phyloP scores from a whole-genome alignment of 768 basidiomycete species.

The Suillus paluster region DNA sequence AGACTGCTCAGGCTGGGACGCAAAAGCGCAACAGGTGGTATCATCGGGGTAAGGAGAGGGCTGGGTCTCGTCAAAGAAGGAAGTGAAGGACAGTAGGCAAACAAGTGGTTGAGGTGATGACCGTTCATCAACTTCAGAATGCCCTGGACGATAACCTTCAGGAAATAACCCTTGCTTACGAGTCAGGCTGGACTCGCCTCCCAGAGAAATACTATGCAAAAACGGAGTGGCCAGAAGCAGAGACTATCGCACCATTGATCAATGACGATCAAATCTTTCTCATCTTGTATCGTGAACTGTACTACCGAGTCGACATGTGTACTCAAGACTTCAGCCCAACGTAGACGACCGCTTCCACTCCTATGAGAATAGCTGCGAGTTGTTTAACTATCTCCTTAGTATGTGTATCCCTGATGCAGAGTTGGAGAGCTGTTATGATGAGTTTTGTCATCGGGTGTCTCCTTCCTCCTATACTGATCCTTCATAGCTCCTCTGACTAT shows the following conservation, averaged over 20 bases:
- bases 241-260: conserved; percentile 92
- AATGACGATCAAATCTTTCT: conserved; percentile 96
- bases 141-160: conserved; percentile 89
- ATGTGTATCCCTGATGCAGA: conserved; percentile 74
- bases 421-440: conserved; percentile 80
- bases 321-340: conserved; percentile 93
- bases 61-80: no score
- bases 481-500: no score
- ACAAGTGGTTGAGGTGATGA: no score
- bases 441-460: conserved; percentile 78
- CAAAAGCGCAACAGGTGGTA: no score
- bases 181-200: conserved; percentile 96
- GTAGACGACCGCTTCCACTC: conserved; percentile 98
- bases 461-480: no score
- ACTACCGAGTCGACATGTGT: conserved; percentile 95
- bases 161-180: conserved; percentile 92
- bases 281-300: conserved; percentile 94
- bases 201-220: conserved; percentile 96
- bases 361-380: conserved; percentile 96
- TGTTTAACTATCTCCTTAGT: conserved; percentile 98
- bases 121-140: no score
- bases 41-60: no score
- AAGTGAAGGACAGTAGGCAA: no score
- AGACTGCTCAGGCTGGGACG: no score
- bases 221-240: conserved; percentile 97